Evolutionary conservation across 2,329 filamentous ascomycete species (phyloP), one percentile per base, ranked within the genome.

Genomic region (Colletotrichum sp.): DNA sequence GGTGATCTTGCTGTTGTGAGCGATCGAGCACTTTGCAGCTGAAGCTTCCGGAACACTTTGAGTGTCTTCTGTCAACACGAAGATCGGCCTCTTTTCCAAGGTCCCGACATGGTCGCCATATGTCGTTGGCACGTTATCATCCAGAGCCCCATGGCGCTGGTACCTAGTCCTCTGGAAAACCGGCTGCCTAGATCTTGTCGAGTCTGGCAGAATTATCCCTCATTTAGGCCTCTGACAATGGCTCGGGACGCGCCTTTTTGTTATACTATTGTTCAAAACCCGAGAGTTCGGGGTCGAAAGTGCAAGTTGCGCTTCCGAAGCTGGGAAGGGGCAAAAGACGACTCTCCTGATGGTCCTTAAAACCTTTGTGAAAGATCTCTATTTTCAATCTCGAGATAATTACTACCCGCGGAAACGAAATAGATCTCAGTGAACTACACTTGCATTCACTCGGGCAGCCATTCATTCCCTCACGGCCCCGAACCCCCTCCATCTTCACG

Each of bases 81-180:
- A 18, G 5, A 49, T 3, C 3, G 39, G 3, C 9, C 3, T n/a
- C 18, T 7, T n/a, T 10, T n/a, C 39, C 39, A 5, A n/a, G 5
- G 18, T 8, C 8, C 1, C 5, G 18, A 44, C 3, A n/a, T 4
- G 18, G 6, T 5, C 4, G 36, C 16, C 4, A 39, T 16, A 18
- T 5, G 4, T 18, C 36, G 36, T 18, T 36, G 16, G 16, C 15
- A 44, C 36, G 16, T 2, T 3, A 5, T 39, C 39, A 3, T n/a
- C 10, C 16, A n/a, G 39, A 1, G 2, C 2, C 8, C 0, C 10
- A 10, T 7, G 18, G 39, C 16, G 16, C 39, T 1, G 18, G 1
- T n/a, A 2, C 2, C 1, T 6, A 5, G 5, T n/a, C 9, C 9
- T n/a, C 39, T 3, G 9, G 18, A 9, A 26, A 26, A 26, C 26